Conservation (phyloP, 805 yeast genomes). For the Metschnikowia drakensbergensis region DNA sequence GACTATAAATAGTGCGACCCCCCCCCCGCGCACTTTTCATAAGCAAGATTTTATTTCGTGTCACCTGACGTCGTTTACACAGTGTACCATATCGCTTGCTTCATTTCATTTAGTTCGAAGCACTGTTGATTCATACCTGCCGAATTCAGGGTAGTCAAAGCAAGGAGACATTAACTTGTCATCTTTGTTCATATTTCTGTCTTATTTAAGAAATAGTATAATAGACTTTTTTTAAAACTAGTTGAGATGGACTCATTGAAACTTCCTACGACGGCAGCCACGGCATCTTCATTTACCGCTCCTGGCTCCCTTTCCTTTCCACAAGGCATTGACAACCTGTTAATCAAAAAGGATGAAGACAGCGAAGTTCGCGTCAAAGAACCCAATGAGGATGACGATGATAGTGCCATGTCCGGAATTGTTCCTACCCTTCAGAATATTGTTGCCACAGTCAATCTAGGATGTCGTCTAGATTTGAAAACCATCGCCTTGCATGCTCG, state of each 20-base stretch:
- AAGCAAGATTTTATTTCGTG: constrained; percentile 10
- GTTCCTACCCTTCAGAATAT: constrained; percentile 95
- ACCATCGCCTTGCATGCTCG: constrained; percentile 98
- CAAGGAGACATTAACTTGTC: constrained; percentile 43
- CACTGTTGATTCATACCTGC: constrained; percentile 10
- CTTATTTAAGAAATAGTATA: constrained; percentile 11
- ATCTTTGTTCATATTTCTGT: constrained; percentile 23
- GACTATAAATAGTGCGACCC: constrained; percentile 24
- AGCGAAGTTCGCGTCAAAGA: constrained; percentile 23
- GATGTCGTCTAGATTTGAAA: constrained; percentile 91
- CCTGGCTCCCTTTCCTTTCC: constrained; percentile 63
- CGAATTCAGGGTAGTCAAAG: constrained; percentile 3
- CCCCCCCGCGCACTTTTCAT: constrained; percentile 12
- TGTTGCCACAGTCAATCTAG: constrained; percentile 96
- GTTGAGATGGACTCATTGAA: constrained; percentile 63
- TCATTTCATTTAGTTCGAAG: constrained; percentile 4
- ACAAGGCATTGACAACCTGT: constrained; percentile 37
- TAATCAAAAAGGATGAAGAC: constrained; percentile 16
- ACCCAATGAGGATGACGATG: constrained; percentile 48
- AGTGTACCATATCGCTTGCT: constrained; percentile 11
- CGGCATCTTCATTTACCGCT: constrained; percentile 69
- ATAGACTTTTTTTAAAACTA: constrained; percentile 10
- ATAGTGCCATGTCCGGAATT: constrained; percentile 85
- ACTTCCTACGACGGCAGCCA: constrained; percentile 73
- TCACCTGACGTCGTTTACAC: constrained; percentile 16